phyloP scores from a whole-genome alignment of 2,329 filamentous ascomycete species.

The Beauveria sp. region DNA sequence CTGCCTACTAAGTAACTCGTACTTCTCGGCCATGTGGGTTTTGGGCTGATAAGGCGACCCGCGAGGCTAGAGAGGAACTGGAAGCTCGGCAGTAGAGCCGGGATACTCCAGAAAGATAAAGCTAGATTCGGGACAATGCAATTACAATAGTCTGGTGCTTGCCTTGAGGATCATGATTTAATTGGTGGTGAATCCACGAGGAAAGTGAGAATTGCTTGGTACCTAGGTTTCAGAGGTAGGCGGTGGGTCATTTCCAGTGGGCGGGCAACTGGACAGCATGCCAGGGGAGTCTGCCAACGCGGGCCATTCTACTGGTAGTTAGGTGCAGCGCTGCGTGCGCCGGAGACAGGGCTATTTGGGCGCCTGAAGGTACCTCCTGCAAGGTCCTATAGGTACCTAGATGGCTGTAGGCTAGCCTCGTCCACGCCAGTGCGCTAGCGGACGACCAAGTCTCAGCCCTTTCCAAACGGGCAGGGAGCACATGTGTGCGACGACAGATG shows the following conservation, averaged over 20 bases:
- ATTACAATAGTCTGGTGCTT: background rate
- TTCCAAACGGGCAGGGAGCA: background rate
- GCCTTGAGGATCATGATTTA: background rate
- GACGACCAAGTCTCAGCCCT: background rate
- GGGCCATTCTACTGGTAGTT: too few species aligned
- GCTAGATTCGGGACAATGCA: background rate
- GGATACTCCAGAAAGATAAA: background rate
- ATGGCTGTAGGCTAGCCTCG: background rate
- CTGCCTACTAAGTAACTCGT: too few species aligned
- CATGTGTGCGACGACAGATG: background rate
- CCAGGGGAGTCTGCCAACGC: background rate
- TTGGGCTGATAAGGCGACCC: background rate
- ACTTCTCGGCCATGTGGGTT: background rate
- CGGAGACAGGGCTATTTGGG: background rate
- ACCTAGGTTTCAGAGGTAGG: too few species aligned
- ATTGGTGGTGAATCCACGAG: background rate
- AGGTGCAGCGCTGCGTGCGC: too few species aligned
- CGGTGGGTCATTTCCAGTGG: background rate
- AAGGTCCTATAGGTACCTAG: background rate
- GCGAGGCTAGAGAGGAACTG: slow-evolving; percentile 1
- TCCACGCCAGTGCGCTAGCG: background rate
- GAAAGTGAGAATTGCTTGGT: background rate
- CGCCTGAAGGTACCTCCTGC: background rate
- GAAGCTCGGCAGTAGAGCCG: background rate
- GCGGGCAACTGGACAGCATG: too few species aligned